A percentile compares a stretch with the other conserved stretches of the same genome.
Conservation (phyloP, 2,329 filamentous ascomycete genomes). For the Cladobotryum protrusum region DNA sequence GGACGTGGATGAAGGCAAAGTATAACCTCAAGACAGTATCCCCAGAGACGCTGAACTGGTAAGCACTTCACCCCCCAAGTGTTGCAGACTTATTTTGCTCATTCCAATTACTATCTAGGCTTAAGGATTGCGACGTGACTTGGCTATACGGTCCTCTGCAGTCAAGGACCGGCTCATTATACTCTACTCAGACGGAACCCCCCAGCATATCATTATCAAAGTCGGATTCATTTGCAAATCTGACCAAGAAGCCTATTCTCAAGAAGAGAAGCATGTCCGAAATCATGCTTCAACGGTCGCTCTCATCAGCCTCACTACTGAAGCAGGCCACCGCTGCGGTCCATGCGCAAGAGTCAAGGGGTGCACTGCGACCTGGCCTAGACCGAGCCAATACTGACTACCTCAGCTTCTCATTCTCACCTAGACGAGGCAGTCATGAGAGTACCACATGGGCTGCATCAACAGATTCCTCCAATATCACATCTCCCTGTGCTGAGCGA, state of each 20-base stretch:
- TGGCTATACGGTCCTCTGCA: slow-evolving; percentile 96
- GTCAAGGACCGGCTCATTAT: slow-evolving; percentile 54
- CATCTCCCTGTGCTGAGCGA: slow-evolving; percentile 58
- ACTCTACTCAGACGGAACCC: slow-evolving; percentile 37
- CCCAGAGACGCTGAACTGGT: slow-evolving; percentile 92
- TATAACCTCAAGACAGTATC: slow-evolving; percentile 81
- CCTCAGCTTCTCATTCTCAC: slow-evolving; percentile 57
- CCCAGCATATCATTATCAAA: slow-evolving; percentile 43
- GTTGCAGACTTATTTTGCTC: slow-evolving; percentile 12
- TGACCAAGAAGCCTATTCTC: slow-evolving; percentile 77
- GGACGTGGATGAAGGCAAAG: slow-evolving; percentile 92
- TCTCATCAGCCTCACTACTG: slow-evolving; percentile 81
- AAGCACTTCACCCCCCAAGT: slow-evolving; percentile 24
- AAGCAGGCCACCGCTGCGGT: slow-evolving; percentile 85
- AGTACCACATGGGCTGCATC: slow-evolving; percentile 59
- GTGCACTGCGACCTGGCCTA: slow-evolving; percentile 48
- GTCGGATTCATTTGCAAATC: slow-evolving; percentile 57
- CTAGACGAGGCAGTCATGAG: slow-evolving; percentile 53
- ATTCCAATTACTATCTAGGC: slow-evolving; percentile 48
- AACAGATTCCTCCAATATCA: slow-evolving; percentile 61
- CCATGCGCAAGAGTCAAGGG: slow-evolving; percentile 66
- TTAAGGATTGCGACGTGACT: slow-evolving; percentile 95
- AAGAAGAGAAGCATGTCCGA: slow-evolving; percentile 97
- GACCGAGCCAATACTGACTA: slow-evolving; percentile 64
- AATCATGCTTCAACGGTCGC: slow-evolving; percentile 81